A percentile compares a stretch with the other conserved stretches of the same genome.
Conservation (phyloP, 352 stramenopile species). For the Pythium sukuiense region DNA sequence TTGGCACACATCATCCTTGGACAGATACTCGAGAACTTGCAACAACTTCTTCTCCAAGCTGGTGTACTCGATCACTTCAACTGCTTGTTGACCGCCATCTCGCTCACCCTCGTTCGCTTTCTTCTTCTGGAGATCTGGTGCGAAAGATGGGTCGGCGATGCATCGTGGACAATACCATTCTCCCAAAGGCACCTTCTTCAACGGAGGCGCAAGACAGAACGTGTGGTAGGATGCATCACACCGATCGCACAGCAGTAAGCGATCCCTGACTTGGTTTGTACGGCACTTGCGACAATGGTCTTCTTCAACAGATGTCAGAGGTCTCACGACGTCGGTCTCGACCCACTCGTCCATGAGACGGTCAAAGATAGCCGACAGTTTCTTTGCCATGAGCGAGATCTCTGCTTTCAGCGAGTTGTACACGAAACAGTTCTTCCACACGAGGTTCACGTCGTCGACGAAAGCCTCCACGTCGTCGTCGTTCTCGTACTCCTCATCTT, state of each 20-base stretch:
- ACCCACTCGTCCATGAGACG: constrained; percentile 83
- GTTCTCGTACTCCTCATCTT: constrained; percentile 85
- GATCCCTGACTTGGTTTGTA: constrained; percentile 66
- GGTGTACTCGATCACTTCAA: constrained; percentile 47
- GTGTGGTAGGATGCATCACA: constrained; percentile 86
- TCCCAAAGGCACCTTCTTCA: constrained; percentile 50
- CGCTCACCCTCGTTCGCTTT: constrained; percentile 18
- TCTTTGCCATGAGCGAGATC: constrained; percentile 74
- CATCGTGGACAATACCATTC: constrained; percentile 84
- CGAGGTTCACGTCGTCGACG: constrained; percentile 74
- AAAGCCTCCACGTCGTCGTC: constrained; percentile 80
- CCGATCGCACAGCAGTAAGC: constrained; percentile 71
- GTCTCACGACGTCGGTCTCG: constrained; percentile 50
- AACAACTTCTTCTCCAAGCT: constrained; percentile 59
- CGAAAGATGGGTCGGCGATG: constrained; percentile 51
- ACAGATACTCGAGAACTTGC: constrained; percentile 60
- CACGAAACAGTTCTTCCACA: constrained; percentile 87
- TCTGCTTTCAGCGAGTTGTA: constrained; percentile 85
- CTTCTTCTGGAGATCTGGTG: constrained; percentile 55
- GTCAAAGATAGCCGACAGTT: constrained; percentile 76
- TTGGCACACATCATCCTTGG: constrained; percentile 67
- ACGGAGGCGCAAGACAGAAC: constrained; percentile 68
- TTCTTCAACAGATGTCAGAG: constrained; percentile 67
- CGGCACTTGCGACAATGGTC: constrained; percentile 78
- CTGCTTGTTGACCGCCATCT: constrained; percentile 31